A percentile compares a stretch with the other conserved stretches of the same genome.
Conservation (phyloP, 108 stramenopile genomes). For the Discostella pseudostelligera region DNA sequence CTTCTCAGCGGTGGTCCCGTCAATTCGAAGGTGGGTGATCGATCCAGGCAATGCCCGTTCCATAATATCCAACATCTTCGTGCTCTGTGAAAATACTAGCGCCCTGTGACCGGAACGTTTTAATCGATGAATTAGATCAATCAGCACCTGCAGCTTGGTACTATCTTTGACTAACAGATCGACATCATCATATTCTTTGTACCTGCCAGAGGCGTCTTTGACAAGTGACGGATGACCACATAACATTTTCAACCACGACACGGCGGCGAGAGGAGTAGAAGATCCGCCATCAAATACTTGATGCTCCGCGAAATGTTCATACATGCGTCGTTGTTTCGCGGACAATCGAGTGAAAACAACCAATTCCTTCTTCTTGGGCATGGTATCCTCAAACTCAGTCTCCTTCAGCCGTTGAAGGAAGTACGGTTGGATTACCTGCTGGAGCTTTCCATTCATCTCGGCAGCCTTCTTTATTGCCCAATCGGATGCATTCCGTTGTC, state of each 20-base stretch:
- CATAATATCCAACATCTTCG: constrained; percentile 91
- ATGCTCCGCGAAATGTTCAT: constrained; percentile 59
- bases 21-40: constrained; percentile 73
- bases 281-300: constrained; percentile 57
- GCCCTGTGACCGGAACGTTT: constrained; percentile 73
- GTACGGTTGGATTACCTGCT: constrained; percentile 74
- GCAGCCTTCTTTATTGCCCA: constrained; percentile 65
- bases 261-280: constrained; percentile 59
- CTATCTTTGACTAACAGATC: constrained; percentile 50
- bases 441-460: constrained; percentile 66
- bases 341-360: constrained; percentile 91
- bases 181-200: constrained; percentile 20
- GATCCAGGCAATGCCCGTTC: constrained; percentile 32
- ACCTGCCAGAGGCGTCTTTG: constrained; percentile 25
- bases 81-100: constrained; percentile 92
- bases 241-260: constrained; percentile 76
- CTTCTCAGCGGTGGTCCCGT: constrained; percentile 86
- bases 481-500: constrained; percentile 67
- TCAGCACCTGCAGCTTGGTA: constrained; percentile 76
- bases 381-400: constrained; percentile 73
- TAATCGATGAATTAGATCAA: constrained; percentile 59
- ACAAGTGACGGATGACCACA: constrained; percentile 78
- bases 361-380: constrained; percentile 92
- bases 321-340: constrained; percentile 75
- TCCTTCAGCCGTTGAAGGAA: constrained; percentile 87